phyloP scores from a whole-genome alignment of 805 yeast species.

The Yarrowia osloensis region DNA sequence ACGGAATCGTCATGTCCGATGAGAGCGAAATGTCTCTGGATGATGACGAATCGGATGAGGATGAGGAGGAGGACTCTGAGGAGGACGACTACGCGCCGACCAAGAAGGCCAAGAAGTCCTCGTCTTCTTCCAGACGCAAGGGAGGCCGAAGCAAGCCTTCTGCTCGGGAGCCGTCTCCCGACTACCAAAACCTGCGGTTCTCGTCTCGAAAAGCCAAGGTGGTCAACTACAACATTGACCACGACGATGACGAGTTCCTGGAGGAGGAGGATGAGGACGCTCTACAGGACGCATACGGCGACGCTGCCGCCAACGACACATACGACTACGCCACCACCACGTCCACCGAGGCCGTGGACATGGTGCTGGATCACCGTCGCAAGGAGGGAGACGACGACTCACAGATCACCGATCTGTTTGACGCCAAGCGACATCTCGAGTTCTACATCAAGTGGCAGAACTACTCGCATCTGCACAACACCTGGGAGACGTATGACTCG shows the following conservation, averaged over 20 bases:
- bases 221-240: slow-evolving; percentile 74
- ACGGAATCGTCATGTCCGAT: neutral
- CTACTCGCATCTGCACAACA: slow-evolving; percentile 87
- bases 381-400: slow-evolving; percentile 43
- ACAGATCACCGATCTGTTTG: slow-evolving; percentile 38
- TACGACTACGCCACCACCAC: slow-evolving; percentile 45
- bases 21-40: slow-evolving; percentile 20
- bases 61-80: slow-evolving; percentile 33
- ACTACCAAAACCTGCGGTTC: slow-evolving; percentile 51
- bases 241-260: slow-evolving; percentile 55
- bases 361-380: slow-evolving; percentile 58
- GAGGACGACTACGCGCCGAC: slow-evolving; percentile 35
- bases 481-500: slow-evolving; percentile 77
- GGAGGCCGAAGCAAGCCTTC: slow-evolving; percentile 42
- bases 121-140: slow-evolving; percentile 33
- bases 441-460: slow-evolving; percentile 78
- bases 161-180: slow-evolving; percentile 37
- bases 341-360: slow-evolving; percentile 48
- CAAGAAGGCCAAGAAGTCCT: slow-evolving; percentile 38
- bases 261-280: slow-evolving; percentile 41
- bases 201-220: slow-evolving; percentile 67
- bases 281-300: slow-evolving; percentile 33
- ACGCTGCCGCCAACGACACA: slow-evolving; percentile 30
- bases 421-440: slow-evolving; percentile 41
- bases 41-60: neutral